These are phyloP conservation scores for Ambrosia hybrid DNA, from an alignment of 140 eudicot genomes.

Conservation along the genomic window DNA sequence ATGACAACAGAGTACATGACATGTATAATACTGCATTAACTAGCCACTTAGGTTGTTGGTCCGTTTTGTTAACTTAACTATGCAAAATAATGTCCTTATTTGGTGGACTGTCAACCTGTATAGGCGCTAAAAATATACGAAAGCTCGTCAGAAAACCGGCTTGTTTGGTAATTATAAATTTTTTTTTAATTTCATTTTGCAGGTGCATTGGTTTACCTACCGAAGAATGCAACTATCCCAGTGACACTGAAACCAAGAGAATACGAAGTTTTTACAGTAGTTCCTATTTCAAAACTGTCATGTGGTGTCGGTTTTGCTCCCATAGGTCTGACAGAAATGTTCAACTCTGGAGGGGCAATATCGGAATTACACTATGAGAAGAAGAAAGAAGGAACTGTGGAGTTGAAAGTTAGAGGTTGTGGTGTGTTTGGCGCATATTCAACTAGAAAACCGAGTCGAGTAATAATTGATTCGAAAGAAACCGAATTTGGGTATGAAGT, in stretches of 20 bases:
- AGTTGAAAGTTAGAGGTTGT: conserved; percentile 63
- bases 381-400: conserved; percentile 42
- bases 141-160: too few relatives aligned
- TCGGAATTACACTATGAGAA: conserved; percentile 50
- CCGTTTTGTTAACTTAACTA: too few relatives aligned
- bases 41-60: too few relatives aligned
- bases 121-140: too few relatives aligned
- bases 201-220: conserved; percentile 74
- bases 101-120: too few relatives aligned
- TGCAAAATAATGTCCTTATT: too few relatives aligned
- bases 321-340: conserved; percentile 74
- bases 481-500: conserved; percentile 53
- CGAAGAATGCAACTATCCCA: conserved; percentile 59
- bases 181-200: conserved; percentile 17
- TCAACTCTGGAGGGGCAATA: conserved; percentile 90
- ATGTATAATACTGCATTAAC: too few relatives aligned
- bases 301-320: conserved; percentile 65
- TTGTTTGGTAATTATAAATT: too few relatives aligned
- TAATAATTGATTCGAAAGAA: conserved; percentile 47
- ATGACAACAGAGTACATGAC: too few relatives aligned
- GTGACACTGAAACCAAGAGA: conserved; percentile 61
- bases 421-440: conserved; percentile 82
- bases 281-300: conserved; percentile 58
- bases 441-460: conserved; percentile 51
- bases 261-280: conserved; percentile 77